phyloP scores from a whole-genome alignment of 148 eudicot species.

The Vaccinium vitisidaea region DNA sequence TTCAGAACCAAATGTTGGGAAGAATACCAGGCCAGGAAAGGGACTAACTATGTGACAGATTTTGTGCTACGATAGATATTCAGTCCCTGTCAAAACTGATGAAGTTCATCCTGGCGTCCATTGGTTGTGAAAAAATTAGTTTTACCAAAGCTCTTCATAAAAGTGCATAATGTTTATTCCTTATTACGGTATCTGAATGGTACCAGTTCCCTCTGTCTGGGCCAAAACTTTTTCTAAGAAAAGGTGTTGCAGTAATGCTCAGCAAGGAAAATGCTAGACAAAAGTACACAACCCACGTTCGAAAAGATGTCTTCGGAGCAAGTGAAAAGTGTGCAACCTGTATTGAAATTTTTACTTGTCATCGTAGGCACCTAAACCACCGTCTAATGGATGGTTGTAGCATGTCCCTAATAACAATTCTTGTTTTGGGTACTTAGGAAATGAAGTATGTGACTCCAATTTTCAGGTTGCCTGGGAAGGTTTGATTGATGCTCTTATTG shows the following conservation, averaged over 20 bases:
- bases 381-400: not conserved
- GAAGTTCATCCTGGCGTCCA: not conserved
- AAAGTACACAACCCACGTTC: not conserved
- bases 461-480: conserved; percentile 95
- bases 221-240: conserved; percentile 3
- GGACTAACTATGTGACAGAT: not conserved
- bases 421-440: not conserved
- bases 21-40: not conserved
- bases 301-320: not conserved
- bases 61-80: not conserved
- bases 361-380: not conserved
- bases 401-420: not conserved
- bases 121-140: not conserved
- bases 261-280: not conserved
- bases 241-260: not conserved
- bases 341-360: not conserved
- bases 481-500: conserved; percentile 73
- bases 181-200: not conserved
- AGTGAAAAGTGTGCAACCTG: not conserved
- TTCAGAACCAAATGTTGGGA: not conserved
- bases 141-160: not conserved
- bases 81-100: not conserved
- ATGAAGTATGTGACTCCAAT: not conserved
- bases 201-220: not conserved
- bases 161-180: not conserved